These are phyloP conservation scores for Arthonia radiata DNA, from an alignment of 495 filamentous ascomycete species.

Conservation along the genomic window DNA sequence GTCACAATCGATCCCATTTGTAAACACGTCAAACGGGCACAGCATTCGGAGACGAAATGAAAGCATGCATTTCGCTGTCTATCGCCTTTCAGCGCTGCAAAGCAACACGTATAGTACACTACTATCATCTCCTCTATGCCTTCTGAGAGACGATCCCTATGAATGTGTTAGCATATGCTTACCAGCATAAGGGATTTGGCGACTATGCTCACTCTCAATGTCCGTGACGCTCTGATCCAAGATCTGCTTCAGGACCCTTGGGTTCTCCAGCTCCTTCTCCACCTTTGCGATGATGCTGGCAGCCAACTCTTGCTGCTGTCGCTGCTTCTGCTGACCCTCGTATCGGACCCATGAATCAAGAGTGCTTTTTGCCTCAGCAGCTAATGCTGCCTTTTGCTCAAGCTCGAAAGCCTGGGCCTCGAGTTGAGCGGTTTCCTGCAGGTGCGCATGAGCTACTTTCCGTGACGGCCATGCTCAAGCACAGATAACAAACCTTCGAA, in stretches of 20 bases:
- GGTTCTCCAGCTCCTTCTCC: constrained; percentile 92
- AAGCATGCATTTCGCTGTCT: too few species aligned
- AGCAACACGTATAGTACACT: too few species aligned
- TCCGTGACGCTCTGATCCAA: constrained; percentile 84
- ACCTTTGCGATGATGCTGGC: constrained; percentile 86
- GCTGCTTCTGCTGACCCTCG: constrained; percentile 92
- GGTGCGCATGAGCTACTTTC: constrained; percentile 4
- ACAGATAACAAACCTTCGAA: constrained; percentile 72
- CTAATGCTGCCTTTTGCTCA: constrained; percentile 77
- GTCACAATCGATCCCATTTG: too few species aligned
- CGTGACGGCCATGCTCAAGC: too few species aligned
- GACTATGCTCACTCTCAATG: constrained; percentile 63
- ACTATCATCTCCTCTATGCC: constrained; percentile 1
- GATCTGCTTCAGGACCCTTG: constrained; percentile 82
- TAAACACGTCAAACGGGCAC: too few species aligned
- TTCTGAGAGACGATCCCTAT: constrained; percentile 7
- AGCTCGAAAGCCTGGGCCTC: constrained; percentile 92
- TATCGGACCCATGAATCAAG: constrained; percentile 98
- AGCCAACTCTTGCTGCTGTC: constrained; percentile 89
- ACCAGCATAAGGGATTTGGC: not conserved
- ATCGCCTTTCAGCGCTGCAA: too few species aligned
- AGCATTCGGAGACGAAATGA: too few species aligned
- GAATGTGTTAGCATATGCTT: not conserved
- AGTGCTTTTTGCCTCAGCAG: constrained; percentile 75
- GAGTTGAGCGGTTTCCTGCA: constrained; percentile 81